phyloP scores from a whole-genome alignment of 805 yeast genomes.

The Debaryomyces castellii region DNA sequence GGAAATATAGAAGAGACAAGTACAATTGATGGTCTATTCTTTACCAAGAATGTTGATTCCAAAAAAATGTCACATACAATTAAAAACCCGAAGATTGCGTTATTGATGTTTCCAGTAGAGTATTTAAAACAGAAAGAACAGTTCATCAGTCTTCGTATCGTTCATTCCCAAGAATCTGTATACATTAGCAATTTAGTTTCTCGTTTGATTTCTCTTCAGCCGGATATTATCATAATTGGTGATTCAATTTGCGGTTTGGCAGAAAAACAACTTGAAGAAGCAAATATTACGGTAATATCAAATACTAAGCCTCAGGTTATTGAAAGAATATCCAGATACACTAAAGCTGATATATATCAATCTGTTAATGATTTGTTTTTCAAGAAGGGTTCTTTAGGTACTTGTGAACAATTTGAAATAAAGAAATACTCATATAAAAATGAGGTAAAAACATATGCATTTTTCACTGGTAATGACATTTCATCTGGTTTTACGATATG shows the following conservation, averaged over 20 bases:
- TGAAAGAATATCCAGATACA: constrained; percentile 71
- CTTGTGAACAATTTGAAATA: constrained; percentile 70
- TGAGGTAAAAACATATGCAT: constrained; percentile 68
- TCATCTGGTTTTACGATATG: constrained; percentile 82
- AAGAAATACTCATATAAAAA: constrained; percentile 59
- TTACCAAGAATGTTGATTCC: constrained; percentile 79
- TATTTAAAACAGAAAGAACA: constrained; percentile 75
- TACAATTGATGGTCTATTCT: constrained; percentile 74
- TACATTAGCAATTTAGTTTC: constrained; percentile 79
- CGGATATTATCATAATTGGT: constrained; percentile 77
- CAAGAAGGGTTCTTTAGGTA: constrained; percentile 60
- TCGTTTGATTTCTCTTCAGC: constrained; percentile 70
- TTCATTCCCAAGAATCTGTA: constrained; percentile 84
- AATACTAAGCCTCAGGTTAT: constrained; percentile 81
- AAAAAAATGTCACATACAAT: constrained; percentile 72
- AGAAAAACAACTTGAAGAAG: constrained; percentile 62
- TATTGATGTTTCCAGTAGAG: constrained; percentile 87
- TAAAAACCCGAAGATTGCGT: constrained; percentile 68
- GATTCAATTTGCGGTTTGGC: constrained; percentile 84
- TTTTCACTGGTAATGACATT: constrained; percentile 71
- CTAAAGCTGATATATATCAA: constrained; percentile 80
- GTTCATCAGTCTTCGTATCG: constrained; percentile 78
- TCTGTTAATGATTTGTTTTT: constrained; percentile 83
- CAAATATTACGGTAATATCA: constrained; percentile 78
- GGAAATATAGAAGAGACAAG: constrained; percentile 61